Evolutionary conservation across 1,284 basidiomycete genomes (phyloP).

Genomic region (Ustilago nuda): DNA sequence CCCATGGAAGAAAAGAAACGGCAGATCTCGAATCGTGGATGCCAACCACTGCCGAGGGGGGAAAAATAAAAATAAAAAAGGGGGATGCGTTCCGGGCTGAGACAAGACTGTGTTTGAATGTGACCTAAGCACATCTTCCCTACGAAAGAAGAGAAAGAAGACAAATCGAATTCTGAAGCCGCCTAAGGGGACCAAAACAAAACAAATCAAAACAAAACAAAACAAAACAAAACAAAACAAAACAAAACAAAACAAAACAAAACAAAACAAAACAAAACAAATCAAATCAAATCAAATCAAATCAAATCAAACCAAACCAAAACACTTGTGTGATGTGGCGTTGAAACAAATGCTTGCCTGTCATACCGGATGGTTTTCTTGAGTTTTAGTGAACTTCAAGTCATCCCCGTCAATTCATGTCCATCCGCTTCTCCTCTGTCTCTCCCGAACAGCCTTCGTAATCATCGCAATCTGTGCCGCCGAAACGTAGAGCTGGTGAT

Average conservation of each 20-base stretch:
- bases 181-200: not conserved
- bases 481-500: no score
- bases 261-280: no score
- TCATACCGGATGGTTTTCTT: not conserved
- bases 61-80: no score
- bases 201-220: no score
- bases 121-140: no score
- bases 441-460: not conserved
- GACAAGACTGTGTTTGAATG: not conserved
- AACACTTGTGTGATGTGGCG: not conserved
- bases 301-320: no score
- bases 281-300: no score
- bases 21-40: not conserved
- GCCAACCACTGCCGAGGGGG: no score
- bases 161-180: not conserved
- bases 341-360: slow-evolving; percentile 1
- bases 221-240: no score
- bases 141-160: no score
- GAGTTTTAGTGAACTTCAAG: not conserved
- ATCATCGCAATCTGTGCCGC: no score
- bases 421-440: not conserved
- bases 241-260: not conserved
- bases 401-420: not conserved
- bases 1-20: not conserved
- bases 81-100: not conserved